Evolutionary conservation across 2,329 filamentous ascomycete genomes (phyloP), one percentile per base, ranked within the genome.

Genomic region (Fonsecaea monophora): DNA sequence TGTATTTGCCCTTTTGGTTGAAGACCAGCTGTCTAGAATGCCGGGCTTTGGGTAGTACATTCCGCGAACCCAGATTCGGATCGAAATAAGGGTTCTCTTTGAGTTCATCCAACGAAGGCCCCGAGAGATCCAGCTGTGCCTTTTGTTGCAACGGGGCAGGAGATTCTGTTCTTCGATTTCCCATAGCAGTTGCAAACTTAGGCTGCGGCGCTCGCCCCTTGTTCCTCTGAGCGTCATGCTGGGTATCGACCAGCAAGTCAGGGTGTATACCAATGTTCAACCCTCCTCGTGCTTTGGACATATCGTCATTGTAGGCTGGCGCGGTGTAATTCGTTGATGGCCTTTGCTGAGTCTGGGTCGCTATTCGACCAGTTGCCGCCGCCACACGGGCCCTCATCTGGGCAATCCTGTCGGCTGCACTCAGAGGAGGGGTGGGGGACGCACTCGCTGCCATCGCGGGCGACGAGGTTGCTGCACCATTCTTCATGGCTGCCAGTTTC

Each of bases 1-100:
- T 97, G 75, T 97, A 98, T 84, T 98, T 98, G 61, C 95, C 95
- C 78, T 96, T 96, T 73, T 94, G 89, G 74, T 97, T 97, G 83
- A 99, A 98, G 12, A 92, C 82, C 18, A 99, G 84, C 70, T 92
- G 89, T 67, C 92, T 89, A 10, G 92, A 86, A 70, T 91, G 85
- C 59, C 93, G 86, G 42, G 85, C 83, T 73, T 90, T 91, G 74
- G 78, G 83, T 69, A 80, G 75, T 62, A 82, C 81, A 71, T 84
- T 83, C 64, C 90, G 87, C 4, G 84, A 81, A n/a, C 86, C 85
- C 12, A 89, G 78, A 70, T 82, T 89, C 7, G 90, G 84, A 74
- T 96, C 92, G 71, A 90, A 94, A 77, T 97, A 97, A 0, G 94
- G 93, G 72, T 97, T 96, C 74, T 84, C 86, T 68, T 82, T 84